These are phyloP conservation scores for Naegleria gruberi DNA, from an alignment of 208 protist species.

Conservation along the genomic window DNA sequence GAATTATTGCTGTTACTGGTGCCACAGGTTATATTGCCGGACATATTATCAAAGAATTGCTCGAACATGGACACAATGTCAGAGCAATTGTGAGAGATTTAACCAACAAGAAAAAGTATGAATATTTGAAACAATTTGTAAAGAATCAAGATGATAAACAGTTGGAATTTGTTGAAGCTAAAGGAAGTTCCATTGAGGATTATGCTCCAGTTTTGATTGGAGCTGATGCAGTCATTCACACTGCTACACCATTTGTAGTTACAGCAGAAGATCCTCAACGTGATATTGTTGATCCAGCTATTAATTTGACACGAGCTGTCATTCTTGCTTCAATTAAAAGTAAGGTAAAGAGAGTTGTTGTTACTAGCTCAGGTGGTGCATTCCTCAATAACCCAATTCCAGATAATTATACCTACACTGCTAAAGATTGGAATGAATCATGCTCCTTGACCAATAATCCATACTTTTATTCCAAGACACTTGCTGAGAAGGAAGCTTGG, in stretches of 20 bases:
- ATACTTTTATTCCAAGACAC: not conserved
- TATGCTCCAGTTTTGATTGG: not conserved
- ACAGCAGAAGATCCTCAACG: not conserved
- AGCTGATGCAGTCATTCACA: not conserved
- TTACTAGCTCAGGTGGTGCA: not conserved
- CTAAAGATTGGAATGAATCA: not conserved
- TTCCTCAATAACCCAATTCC: not conserved
- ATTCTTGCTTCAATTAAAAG: not conserved
- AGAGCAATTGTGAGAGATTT: not conserved
- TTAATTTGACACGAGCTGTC: not conserved
- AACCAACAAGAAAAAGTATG: not conserved
- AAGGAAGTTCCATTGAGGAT: not conserved
- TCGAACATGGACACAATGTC: not conserved
- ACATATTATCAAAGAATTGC: not conserved
- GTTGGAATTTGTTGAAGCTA: not conserved
- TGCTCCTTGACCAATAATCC: not conserved
- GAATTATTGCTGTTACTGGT: not conserved
- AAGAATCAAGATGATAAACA: not conserved
- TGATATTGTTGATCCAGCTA: not conserved
- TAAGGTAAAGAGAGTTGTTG: not conserved
- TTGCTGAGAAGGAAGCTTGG: not conserved
- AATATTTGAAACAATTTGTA: not conserved
- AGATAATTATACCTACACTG: not conserved
- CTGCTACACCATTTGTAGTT: not conserved
- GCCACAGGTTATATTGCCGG: not conserved